Conservation (phyloP, 768 basidiomycete genomes). For the Tulasnella calospora region DNA sequence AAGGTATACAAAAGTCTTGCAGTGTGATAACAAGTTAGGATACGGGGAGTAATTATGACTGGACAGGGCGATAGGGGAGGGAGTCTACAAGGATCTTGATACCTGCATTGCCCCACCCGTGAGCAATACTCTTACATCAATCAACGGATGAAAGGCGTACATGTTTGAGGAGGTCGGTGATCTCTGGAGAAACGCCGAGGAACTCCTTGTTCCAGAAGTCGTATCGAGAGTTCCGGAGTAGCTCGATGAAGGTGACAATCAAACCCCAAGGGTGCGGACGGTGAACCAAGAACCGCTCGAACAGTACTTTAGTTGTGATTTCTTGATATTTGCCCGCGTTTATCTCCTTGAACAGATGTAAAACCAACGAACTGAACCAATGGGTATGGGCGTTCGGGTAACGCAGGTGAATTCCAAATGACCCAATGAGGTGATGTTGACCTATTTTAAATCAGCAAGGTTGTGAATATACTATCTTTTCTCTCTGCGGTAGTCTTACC, state of each 20-base stretch:
- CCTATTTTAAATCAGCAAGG: conserved; percentile 46
- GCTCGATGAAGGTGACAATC: conserved; percentile 86
- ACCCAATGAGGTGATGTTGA: conserved; percentile 88
- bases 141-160: background rate
- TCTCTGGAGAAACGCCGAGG: conserved; percentile 78
- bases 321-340: conserved; percentile 73
- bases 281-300: conserved; percentile 90
- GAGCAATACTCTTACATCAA: background rate
- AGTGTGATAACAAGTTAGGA: conserved; percentile 2
- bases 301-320: conserved; percentile 79
- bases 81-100: conserved; percentile 18
- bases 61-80: background rate
- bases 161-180: conserved; percentile 35
- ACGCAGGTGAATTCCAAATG: conserved; percentile 91
- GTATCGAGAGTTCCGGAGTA: conserved; percentile 84
- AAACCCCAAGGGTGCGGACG: conserved; percentile 97
- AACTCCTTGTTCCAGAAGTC: conserved; percentile 89
- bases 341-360: conserved; percentile 80
- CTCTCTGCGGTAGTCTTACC: conserved; percentile 49
- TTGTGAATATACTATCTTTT: conserved; percentile 11
- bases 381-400: conserved; percentile 98
- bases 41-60: background rate
- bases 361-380: conserved; percentile 90
- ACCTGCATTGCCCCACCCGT: background rate
- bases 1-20: conserved; percentile 12